Conservation (phyloP, 2,329 filamentous ascomycete species). For the Xylariaceae sp. region DNA sequence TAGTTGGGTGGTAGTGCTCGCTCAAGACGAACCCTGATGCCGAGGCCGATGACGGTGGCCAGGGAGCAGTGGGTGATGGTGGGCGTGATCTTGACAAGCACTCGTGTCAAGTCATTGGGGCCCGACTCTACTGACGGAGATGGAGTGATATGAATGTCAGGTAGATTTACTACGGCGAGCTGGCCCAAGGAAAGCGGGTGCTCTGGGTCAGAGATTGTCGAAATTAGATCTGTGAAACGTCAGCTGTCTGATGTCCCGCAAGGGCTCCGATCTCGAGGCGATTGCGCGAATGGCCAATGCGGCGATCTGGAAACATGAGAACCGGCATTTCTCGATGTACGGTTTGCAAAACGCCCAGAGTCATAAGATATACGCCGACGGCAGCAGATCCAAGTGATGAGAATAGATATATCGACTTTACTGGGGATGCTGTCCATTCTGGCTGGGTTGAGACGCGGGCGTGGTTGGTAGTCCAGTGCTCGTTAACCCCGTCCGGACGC, state of each 20-base stretch:
- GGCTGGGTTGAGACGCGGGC: no score
- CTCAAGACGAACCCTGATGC: constrained; percentile 86
- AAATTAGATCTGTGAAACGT: constrained; percentile 72
- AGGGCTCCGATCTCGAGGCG: no score
- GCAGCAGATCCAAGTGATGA: no score
- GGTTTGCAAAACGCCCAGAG: no score
- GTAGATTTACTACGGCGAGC: constrained; percentile 91
- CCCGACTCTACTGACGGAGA: constrained; percentile 57
- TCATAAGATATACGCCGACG: no score
- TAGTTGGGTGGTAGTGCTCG: constrained; percentile 89
- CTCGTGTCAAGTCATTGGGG: constrained; percentile 61
- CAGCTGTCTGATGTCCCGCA: constrained; percentile 18
- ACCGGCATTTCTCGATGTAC: no score
- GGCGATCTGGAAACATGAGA: no score
- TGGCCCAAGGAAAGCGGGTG: constrained; percentile 92
- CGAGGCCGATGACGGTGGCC: constrained; percentile 92
- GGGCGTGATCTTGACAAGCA: constrained; percentile 87
- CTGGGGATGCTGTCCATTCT: no score
- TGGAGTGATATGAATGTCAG: constrained; percentile 79
- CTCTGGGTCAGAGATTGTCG: constrained; percentile 92
- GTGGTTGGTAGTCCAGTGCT: no score
- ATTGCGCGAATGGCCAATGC: no score
- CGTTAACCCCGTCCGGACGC: no score
- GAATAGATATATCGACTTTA: no score
- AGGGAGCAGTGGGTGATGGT: constrained; percentile 97